Percentiles rank a stretch among this genome's conserved stretches.
Conservation (phyloP, 2,329 filamentous ascomycete genomes). For the Aurifilum marmelostoma region DNA sequence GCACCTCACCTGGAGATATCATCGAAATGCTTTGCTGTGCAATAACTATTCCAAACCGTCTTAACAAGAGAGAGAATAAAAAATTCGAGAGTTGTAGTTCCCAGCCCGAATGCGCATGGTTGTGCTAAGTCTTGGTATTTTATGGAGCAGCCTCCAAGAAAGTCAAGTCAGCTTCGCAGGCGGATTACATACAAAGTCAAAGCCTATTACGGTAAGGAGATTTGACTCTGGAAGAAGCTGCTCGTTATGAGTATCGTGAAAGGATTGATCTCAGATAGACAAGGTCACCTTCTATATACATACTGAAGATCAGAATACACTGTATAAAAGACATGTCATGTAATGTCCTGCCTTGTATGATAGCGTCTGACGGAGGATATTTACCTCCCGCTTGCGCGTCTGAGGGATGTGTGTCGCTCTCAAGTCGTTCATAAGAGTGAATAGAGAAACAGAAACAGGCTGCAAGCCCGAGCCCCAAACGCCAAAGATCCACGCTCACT, state of each 20-base stretch:
- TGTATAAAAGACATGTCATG: background rate
- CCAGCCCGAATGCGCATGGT: background rate
- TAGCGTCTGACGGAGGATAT: background rate
- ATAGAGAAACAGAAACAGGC: background rate
- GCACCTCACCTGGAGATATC: background rate
- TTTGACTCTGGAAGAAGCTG: too few species aligned
- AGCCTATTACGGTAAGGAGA: too few species aligned
- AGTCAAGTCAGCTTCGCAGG: background rate
- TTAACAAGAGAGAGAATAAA: background rate
- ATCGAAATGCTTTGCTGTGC: slow-evolving; percentile 1
- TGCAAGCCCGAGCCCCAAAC: background rate
- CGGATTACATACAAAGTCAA: too few species aligned
- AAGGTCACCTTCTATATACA: background rate
- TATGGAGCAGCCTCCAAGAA: background rate
- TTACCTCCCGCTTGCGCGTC: background rate
- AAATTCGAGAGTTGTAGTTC: background rate
- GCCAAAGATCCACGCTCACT: background rate
- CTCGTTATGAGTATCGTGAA: background rate
- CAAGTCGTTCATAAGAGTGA: background rate
- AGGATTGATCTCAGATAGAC: background rate
- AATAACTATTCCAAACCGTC: background rate
- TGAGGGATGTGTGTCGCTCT: background rate
- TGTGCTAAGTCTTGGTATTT: background rate
- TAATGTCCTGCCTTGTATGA: background rate
- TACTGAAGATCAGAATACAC: background rate